phyloP scores from a whole-genome alignment of 768 basidiomycete genomes.

The Podaxis pistillaris region DNA sequence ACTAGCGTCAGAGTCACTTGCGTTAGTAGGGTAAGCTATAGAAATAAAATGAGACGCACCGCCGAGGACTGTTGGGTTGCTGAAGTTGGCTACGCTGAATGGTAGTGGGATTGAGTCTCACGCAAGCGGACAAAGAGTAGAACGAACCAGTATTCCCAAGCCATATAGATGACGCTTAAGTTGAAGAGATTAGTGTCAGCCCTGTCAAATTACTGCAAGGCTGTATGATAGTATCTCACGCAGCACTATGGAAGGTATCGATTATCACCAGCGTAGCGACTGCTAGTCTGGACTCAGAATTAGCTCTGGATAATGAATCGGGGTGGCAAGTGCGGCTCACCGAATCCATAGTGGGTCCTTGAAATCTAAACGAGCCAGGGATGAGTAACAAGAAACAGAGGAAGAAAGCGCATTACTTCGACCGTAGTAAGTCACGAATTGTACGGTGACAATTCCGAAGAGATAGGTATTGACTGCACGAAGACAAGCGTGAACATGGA shows the following conservation, averaged over 20 bases:
- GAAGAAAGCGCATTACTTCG: neutral
- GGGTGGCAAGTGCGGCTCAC: neutral
- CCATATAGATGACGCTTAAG: neutral
- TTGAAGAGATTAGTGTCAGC: neutral
- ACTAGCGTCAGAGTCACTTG: neutral
- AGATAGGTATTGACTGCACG: conserved; percentile 13
- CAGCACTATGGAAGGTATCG: conserved; percentile 7
- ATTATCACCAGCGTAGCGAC: neutral
- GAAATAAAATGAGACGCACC: neutral
- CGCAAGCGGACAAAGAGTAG: neutral
- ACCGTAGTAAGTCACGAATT: conserved; percentile 10
- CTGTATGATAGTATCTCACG: neutral
- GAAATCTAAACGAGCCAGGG: neutral
- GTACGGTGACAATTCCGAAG: conserved; percentile 13
- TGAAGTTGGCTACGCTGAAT: neutral
- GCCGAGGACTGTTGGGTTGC: neutral
- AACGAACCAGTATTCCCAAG: neutral
- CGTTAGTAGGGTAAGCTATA: neutral
- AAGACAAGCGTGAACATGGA: neutral
- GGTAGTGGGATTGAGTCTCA: neutral
- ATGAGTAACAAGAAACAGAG: neutral
- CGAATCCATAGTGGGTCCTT: conserved; percentile 3
- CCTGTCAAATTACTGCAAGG: no score
- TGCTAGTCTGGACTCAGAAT: neutral
- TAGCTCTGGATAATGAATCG: neutral